Evolutionary conservation across 495 filamentous ascomycete genomes (phyloP), one percentile per base, ranked within the genome.

Genomic region (Penicillium longicatenatum): DNA sequence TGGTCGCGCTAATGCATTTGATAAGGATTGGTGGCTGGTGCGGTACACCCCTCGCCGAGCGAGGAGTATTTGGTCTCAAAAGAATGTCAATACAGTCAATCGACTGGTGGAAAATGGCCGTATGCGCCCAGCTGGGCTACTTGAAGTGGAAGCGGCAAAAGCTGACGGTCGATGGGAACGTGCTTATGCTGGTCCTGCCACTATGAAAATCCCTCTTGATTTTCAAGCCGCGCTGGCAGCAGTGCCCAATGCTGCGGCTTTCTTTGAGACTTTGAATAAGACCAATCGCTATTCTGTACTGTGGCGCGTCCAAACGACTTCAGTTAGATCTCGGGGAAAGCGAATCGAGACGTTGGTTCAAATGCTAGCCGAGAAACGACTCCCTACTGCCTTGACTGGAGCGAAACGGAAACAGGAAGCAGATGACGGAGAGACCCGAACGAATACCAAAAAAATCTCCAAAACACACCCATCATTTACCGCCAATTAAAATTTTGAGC

Each of bases 1-100:
- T 63, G 82, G 82, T 4, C 82, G 82, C 48, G 73, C 68, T 0
- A 75, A 77, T 21, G 55, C 62, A 21, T 66, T 73, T 54, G 70
- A 81, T 55, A 62, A 68, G 6, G 47, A 68, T 17, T 74, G 66
- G 64, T 79, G 76, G 70, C 50, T 81, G 10, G 79, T 79, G 54
- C 72, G 77, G 2, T 84, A 83, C 69, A 84, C 82, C 2, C 81
- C 82, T 3, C 81, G 83, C 2, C 75, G 80, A 16, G 56, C 73
- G 45, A 78, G 75, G 51, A 83, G 79, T 60, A 64, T 79, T 31
- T 85, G 82, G 83, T 84, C 81, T 66, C 63, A 69, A 57, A 75
- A 71, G 54, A 77, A 78, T 61, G 79, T 84, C 41, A 65, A 63
- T 1, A 80, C 79, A 11, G 67, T 82, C 16, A 65, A 58, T 2